Evolutionary conservation across 139 green algal genomes (phyloP).

Genomic region (Coelastrella sp.): DNA sequence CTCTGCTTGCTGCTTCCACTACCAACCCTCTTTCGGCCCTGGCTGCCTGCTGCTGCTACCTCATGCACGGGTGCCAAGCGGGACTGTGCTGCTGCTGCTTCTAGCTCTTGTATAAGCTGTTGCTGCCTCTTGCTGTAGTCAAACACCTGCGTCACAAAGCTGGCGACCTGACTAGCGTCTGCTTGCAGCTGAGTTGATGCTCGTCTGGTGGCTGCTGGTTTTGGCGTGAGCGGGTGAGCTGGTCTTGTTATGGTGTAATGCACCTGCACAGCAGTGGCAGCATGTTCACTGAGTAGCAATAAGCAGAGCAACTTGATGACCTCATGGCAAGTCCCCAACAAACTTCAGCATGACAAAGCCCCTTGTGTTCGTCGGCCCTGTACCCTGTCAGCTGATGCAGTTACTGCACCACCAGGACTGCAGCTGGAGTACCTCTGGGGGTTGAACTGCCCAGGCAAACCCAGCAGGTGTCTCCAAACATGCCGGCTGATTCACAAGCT

Average conservation of each 20-base stretch:
- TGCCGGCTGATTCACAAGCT: background rate
- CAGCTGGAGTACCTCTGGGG: too few species aligned
- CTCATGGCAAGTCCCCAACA: too few species aligned
- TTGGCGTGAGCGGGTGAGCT: background rate
- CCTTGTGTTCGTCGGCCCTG: too few species aligned
- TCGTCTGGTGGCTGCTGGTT: background rate
- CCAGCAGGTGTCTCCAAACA: background rate
- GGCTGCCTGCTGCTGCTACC: background rate
- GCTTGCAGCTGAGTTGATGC: background rate
- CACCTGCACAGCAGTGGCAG: constrained; percentile 2
- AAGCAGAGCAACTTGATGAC: too few species aligned
- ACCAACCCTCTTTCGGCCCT: background rate
- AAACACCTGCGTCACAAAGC: constrained; percentile 34
- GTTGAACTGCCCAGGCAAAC: background rate
- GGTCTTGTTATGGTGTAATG: constrained; percentile 17
- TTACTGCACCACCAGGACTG: too few species aligned
- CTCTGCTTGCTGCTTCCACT: background rate
- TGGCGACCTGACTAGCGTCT: background rate
- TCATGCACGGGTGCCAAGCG: background rate
- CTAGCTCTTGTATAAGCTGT: constrained; percentile 19
- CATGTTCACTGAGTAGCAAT: background rate
- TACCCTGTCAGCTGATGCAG: too few species aligned
- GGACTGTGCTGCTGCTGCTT: constrained; percentile 11
- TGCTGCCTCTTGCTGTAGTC: constrained; percentile 40
- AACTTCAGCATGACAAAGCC: too few species aligned